Base-by-base conservation (phyloP, 768 basidiomycete genomes). In the Mycena pura region DNA sequence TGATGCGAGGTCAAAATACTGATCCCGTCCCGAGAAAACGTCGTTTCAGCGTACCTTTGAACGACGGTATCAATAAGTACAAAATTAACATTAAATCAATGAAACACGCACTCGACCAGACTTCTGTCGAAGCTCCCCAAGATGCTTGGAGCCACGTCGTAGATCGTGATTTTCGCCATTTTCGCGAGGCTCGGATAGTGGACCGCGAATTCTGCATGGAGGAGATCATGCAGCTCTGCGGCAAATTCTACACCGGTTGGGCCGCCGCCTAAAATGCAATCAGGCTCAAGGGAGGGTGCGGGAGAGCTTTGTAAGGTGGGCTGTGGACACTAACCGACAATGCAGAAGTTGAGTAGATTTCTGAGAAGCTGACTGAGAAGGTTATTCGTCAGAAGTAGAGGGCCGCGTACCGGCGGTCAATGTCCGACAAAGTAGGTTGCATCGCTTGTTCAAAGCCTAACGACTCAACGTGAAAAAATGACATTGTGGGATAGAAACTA, bases 361-460 rank as follows among this genome's bases (percentile, higher is more conserved):
- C 87, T 78, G 29, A 7, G 29, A 3, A 14, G 10, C 21, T 19
- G 28, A 19, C n/a, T 56, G 2, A 48, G 36, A 29, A 31, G 19
- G 11, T 6, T 22, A 22, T 43, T 24, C 13, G 13, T 13, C 15
- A 27, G 27, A 36, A 13, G 19, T n/a, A 17, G 22, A 32, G 22
- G 31, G 31, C 14, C 29, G 38, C 51, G n/a, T 48, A 59, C 45
- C 68, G 64, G 47, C 91, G 85, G 65, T 96, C 86, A 36, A 84
- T 76, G 57, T 93, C 93, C 1, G 90, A 85, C 14, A 93, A 76
- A 2, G 82, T 86, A 0, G 93, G 94, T 65, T 93, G 89, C 66
- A 87, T 89, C 3, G 94, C 94, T 68, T 93, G 90, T 69, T 95
- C 93, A 59, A 96, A 93, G 70, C 89, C 89, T 86, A 62, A 0